A percentile compares a stretch with the other conserved stretches of the same genome.
Evolutionary conservation across 768 basidiomycete genomes (phyloP).

Genomic region (Termitomyces eurrhizus): DNA sequence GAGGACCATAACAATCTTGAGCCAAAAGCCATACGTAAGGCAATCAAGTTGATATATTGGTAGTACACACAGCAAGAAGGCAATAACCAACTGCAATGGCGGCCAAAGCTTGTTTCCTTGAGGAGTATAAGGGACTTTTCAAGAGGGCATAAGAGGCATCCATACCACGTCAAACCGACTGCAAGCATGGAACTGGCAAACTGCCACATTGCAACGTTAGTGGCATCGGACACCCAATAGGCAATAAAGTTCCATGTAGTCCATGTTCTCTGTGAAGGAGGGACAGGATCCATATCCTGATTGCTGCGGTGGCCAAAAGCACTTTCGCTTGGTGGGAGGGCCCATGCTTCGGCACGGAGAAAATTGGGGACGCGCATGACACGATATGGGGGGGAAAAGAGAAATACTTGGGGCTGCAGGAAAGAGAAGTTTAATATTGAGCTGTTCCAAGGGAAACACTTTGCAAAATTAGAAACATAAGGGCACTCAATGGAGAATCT

Average conservation of each 20-base stretch:
- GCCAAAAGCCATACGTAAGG: not conserved
- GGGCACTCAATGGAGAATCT: no score
- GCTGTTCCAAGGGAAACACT: not conserved
- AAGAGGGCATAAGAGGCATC: no score
- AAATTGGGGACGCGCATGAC: not conserved
- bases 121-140: no score
- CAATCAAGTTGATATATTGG: no score
- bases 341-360: slow-evolving; percentile 17
- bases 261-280: slow-evolving; percentile 60
- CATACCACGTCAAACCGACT: slow-evolving; percentile 65
- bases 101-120: slow-evolving; percentile 2
- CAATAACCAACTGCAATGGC: not conserved
- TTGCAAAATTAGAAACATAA: no score
- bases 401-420: no score
- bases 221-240: slow-evolving; percentile 56
- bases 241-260: slow-evolving; percentile 60
- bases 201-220: slow-evolving; percentile 51
- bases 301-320: slow-evolving; percentile 60
- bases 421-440: not conserved
- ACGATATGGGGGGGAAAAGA: not conserved
- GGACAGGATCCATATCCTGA: slow-evolving; percentile 76
- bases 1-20: slow-evolving; percentile 55
- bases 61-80: not conserved
- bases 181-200: slow-evolving; percentile 77
- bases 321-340: slow-evolving; percentile 54